Evolutionary conservation across 2,329 filamentous ascomycete species (phyloP).

Genomic region (Aureobasidium melanogenum): DNA sequence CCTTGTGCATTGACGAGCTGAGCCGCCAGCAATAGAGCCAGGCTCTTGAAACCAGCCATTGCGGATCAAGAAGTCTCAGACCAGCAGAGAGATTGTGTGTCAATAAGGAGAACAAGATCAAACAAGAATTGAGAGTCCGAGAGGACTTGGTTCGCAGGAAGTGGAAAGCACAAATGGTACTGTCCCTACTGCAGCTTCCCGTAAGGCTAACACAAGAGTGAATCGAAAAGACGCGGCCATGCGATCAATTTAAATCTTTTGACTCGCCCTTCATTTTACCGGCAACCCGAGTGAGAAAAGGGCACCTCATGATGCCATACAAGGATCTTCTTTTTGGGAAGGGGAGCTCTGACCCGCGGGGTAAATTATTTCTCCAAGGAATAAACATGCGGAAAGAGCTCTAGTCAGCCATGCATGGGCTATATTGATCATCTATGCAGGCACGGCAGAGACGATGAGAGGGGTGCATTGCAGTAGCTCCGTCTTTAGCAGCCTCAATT

Average conservation of each 20-base stretch:
- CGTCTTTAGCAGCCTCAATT: neutral
- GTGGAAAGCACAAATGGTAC: neutral
- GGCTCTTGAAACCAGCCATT: constrained; percentile 8
- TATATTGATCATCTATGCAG: constrained; percentile 10
- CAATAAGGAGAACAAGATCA: neutral
- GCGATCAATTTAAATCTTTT: constrained; percentile 1
- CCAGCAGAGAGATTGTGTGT: neutral
- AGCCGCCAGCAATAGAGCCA: constrained; percentile 20
- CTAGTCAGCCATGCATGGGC: constrained; percentile 6
- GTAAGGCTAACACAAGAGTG: neutral
- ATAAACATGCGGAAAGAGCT: neutral
- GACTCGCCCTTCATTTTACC: neutral
- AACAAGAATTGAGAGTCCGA: neutral
- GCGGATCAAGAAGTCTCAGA: neutral
- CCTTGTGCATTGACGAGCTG: constrained; percentile 23
- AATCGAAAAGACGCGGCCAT: neutral
- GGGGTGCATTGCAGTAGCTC: constrained; percentile 6
- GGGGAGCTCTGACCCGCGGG: neutral
- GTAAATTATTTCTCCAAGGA: neutral
- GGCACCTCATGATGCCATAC: constrained; percentile 3
- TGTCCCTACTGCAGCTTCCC: neutral
- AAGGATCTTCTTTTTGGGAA: neutral
- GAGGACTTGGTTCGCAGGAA: neutral
- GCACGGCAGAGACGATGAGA: neutral
- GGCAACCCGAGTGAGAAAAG: neutral